Percentiles rank a stretch among this genome's conserved stretches.
Evolutionary conservation across 306 rosid species (phyloP).

Genomic region (Fragaria iinumae): DNA sequence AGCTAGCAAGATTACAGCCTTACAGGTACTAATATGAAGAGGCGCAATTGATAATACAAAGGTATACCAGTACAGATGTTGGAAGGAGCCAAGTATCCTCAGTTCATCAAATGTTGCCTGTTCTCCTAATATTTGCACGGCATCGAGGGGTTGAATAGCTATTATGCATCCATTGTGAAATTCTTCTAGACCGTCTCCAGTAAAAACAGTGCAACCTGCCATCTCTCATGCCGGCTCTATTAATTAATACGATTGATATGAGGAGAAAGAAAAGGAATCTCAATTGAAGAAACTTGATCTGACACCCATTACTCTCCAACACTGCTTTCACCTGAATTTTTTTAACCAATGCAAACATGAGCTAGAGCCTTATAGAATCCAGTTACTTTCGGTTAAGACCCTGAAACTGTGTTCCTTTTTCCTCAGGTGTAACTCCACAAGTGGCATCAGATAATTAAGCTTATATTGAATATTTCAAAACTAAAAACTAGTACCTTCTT

Average conservation of each 20-base stretch:
- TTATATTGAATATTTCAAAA: neutral
- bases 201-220: conserved; percentile 56
- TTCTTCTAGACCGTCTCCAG: conserved; percentile 60
- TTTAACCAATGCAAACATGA: neutral
- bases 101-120: conserved; percentile 65
- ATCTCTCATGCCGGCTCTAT: conserved; percentile 18
- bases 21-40: too few species aligned
- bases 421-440: neutral
- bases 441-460: neutral
- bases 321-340: conserved; percentile 60
- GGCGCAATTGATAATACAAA: too few species aligned
- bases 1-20: too few species aligned
- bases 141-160: too few species aligned
- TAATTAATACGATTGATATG: neutral
- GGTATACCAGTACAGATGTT: conserved; percentile 69
- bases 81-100: conserved; percentile 89
- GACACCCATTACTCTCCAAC: conserved; percentile 56
- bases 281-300: conserved; percentile 48
- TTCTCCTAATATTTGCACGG: conserved; percentile 66
- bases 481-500: conserved; percentile 40
- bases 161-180: too few species aligned
- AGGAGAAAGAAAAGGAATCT: conserved; percentile 7
- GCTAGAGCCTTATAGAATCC: neutral
- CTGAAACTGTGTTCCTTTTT: neutral
- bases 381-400: conserved; percentile 10